phyloP scores from a whole-genome alignment of 805 yeast genomes.

The Metschnikowia anglica region DNA sequence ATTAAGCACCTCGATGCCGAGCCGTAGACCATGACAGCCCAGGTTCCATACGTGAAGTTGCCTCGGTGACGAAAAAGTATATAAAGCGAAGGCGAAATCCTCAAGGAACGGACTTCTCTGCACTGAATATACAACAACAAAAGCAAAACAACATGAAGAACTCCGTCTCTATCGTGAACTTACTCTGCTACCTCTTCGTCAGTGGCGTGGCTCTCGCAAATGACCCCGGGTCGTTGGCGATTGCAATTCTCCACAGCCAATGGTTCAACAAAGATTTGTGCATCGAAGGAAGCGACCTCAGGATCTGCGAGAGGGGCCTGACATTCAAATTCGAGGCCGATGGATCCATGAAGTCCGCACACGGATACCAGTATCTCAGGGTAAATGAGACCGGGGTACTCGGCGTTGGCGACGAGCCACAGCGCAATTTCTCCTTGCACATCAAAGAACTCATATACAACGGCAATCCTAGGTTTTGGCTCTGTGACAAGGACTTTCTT shows the following conservation, averaged over 20 bases:
- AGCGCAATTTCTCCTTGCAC: not conserved
- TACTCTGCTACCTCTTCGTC: not conserved
- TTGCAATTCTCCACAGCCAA: not conserved
- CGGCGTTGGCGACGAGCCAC: not conserved
- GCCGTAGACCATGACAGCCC: too few species aligned
- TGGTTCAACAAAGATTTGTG: not conserved
- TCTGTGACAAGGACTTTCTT: not conserved
- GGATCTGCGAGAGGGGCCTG: not conserved
- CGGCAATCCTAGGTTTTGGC: not conserved
- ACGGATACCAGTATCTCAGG: not conserved
- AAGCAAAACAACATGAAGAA: too few species aligned
- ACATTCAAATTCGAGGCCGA: not conserved
- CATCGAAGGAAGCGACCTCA: not conserved
- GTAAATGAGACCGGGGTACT: not conserved
- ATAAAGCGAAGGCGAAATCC: too few species aligned
- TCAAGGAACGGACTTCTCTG: too few species aligned
- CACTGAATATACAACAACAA: too few species aligned
- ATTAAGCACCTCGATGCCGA: too few species aligned
- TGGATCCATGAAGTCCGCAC: not conserved
- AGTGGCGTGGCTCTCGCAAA: not conserved
- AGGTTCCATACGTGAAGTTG: too few species aligned
- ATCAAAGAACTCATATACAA: not conserved
- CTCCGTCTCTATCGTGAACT: not conserved
- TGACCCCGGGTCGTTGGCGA: not conserved
- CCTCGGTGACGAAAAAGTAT: too few species aligned